These are phyloP conservation scores for Pelargonium australe DNA, from an alignment of 441 rosid genomes.

Conservation along the genomic window DNA sequence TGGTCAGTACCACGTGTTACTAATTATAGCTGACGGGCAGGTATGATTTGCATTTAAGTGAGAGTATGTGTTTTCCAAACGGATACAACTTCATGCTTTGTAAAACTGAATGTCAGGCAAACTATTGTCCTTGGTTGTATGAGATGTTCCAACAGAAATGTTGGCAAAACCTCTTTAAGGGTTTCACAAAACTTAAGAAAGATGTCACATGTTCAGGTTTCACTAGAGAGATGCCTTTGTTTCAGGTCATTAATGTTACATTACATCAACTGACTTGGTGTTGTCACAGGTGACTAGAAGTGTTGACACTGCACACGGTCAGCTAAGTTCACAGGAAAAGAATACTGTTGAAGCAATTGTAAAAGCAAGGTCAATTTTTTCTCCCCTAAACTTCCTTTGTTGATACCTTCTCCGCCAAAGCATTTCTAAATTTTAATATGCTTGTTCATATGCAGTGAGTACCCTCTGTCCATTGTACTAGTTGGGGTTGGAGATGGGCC, in stretches of 20 bases:
- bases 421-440: slow-evolving; percentile 20
- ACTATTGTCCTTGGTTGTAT: neutral
- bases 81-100: slow-evolving; percentile 1
- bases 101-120: neutral
- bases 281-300: slow-evolving; percentile 79
- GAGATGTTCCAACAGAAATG: neutral
- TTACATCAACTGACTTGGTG: slow-evolving; percentile 2
- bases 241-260: neutral
- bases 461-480: slow-evolving; percentile 78
- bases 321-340: slow-evolving; percentile 78
- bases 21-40: slow-evolving; percentile 96
- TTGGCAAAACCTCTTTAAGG: neutral
- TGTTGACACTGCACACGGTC: slow-evolving; percentile 57
- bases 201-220: neutral
- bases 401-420: slow-evolving; percentile 7
- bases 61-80: neutral
- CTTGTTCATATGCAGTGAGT: slow-evolving; percentile 44
- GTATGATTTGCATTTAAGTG: slow-evolving; percentile 27
- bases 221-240: neutral
- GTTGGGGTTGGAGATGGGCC: slow-evolving; percentile 99
- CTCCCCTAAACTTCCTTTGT: neutral
- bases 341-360: slow-evolving; percentile 85
- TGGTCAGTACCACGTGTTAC: slow-evolving; percentile 82
- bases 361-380: slow-evolving; percentile 58
- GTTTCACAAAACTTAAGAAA: slow-evolving; percentile 3